Base-by-base conservation (phyloP, 768 basidiomycete species). In the Leccinum rimulosum region DNA sequence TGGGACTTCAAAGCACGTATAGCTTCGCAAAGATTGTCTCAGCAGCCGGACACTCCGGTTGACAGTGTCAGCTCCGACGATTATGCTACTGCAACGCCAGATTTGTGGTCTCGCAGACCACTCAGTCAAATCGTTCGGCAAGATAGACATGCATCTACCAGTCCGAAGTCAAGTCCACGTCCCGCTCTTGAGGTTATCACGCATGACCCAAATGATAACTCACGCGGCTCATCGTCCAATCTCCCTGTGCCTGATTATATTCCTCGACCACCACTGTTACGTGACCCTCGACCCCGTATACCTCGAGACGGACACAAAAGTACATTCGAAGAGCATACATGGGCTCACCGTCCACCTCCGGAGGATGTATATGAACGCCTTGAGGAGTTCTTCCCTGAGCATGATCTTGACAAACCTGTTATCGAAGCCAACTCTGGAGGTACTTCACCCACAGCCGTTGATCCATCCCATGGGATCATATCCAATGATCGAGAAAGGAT, bases 341-440 rank as follows among this genome's bases (percentile, higher is more conserved):
- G 93, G 95, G 90, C 91, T 38, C 86, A 88, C 60, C 91, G 95
- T 66, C 95, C 95, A 30, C 85, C 87, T 49, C 86, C 95, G 0
- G 97, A 98, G 75, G 90, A 91, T 64, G 89, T 99, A 48, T 93
- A 94, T 70, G 90, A 98, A 47, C 86, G 91, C 57, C 81, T 99
- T 8, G 93, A 98, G 65, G 87, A 89, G 61, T 98, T 93, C 79
- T 99, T 99, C 81, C 95, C 96, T 1, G 88, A 90, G 63, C 92
- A 97, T 69, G 95, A 98, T 68, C 84, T 98, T 51, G 97, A 98
- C 73, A 91, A 94, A 69, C 95, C 95, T 2, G 89, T 98, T 63
- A 91, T 98, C 55, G 96, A 98, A 65, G 86, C 88, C 33, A 82
- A 80, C 43, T 89, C 87, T 4, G 89, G 91, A 10, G 88, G 89